Conservation (phyloP, 257 asterid genomes). For the Fraxinus excelsior region DNA sequence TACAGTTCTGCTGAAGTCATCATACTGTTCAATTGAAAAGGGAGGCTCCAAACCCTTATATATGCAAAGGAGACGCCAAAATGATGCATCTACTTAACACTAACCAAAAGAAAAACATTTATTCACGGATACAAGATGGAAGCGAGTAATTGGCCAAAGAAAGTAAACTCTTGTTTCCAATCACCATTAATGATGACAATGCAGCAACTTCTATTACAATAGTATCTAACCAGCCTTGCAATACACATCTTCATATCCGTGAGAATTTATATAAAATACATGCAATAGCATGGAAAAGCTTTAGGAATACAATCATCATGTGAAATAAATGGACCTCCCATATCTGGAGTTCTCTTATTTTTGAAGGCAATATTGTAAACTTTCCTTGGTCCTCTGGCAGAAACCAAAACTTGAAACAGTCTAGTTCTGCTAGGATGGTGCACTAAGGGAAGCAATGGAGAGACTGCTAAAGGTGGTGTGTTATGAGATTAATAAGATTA, state of each 20-base stretch:
- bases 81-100: background rate
- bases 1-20: background rate
- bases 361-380: background rate
- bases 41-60: background rate
- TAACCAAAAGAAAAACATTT: background rate
- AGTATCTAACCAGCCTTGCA: background rate
- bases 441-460: background rate
- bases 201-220: background rate
- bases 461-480: background rate
- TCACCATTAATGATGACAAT: background rate
- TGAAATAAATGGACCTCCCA: background rate
- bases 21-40: background rate
- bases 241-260: background rate
- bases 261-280: background rate
- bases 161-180: background rate
- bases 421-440: background rate
- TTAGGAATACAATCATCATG: slow-evolving; percentile 3
- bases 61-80: background rate
- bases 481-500: background rate
- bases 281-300: background rate
- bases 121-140: no score
- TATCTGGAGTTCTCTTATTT: background rate
- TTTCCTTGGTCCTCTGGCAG: background rate
- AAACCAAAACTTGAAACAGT: background rate
- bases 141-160: background rate